Percentiles rank a stretch among this genome's conserved stretches.
These are phyloP conservation scores for Leptosphaerulina australis DNA, from an alignment of 2,329 filamentous ascomycete genomes.

Conservation along the genomic window DNA sequence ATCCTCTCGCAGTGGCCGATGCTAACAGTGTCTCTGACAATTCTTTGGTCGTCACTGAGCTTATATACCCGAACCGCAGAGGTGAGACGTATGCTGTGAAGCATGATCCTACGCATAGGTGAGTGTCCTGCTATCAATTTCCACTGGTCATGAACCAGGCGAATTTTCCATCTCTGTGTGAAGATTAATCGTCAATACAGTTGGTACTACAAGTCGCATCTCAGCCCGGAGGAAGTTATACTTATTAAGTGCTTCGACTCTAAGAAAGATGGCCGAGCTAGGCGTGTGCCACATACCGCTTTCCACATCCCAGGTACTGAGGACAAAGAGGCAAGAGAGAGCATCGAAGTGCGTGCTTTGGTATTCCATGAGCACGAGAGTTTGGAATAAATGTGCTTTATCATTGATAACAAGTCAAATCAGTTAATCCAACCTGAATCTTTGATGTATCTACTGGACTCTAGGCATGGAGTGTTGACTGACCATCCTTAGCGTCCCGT, in stretches of 20 bases:
- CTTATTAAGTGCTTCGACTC: slow-evolving; percentile 48
- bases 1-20: slow-evolving; percentile 43
- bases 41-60: slow-evolving; percentile 31
- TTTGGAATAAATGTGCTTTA: slow-evolving; percentile 22
- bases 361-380: slow-evolving; percentile 45
- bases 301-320: slow-evolving; percentile 39
- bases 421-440: too few species aligned
- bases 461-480: too few species aligned
- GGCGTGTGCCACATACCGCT: slow-evolving; percentile 44
- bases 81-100: slow-evolving; percentile 41
- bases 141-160: too few species aligned
- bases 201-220: slow-evolving; percentile 44
- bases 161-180: too few species aligned
- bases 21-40: slow-evolving; percentile 38
- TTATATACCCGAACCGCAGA: slow-evolving; percentile 41
- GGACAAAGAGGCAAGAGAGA: slow-evolving; percentile 37
- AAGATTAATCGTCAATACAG: slow-evolving; percentile 14
- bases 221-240: slow-evolving; percentile 39
- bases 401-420: too few species aligned
- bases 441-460: too few species aligned
- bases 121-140: slow-evolving; percentile 5
- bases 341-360: slow-evolving; percentile 44
- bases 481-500: too few species aligned
- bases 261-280: slow-evolving; percentile 42
- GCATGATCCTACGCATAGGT: slow-evolving; percentile 35